These are phyloP conservation scores for Pseudevernia furfuracea DNA, from an alignment of 495 filamentous ascomycete species.

Conservation along the genomic window DNA sequence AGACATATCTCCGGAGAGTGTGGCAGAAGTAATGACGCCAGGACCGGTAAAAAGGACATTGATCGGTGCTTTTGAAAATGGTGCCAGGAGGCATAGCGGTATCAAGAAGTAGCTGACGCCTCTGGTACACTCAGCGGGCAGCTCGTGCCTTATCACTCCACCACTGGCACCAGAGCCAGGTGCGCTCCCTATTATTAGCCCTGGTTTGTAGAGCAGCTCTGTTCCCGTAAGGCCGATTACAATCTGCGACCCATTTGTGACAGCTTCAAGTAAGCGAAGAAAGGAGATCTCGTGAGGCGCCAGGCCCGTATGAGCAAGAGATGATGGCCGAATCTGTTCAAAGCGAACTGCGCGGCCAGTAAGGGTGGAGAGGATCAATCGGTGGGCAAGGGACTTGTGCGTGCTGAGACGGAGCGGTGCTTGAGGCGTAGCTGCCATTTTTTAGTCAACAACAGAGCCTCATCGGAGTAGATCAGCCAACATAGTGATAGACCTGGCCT, in stretches of 20 bases:
- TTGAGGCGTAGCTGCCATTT: slow-evolving; percentile 40
- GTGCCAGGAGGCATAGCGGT: slow-evolving; percentile 80
- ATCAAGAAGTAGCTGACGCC: slow-evolving; percentile 90
- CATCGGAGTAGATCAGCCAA: background rate
- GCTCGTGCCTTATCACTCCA: slow-evolving; percentile 67
- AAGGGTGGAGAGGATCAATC: slow-evolving; percentile 83
- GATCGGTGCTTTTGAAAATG: slow-evolving; percentile 82
- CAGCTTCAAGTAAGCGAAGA: slow-evolving; percentile 82
- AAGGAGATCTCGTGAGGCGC: slow-evolving; percentile 90
- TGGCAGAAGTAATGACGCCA: slow-evolving; percentile 88
- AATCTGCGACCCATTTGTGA: slow-evolving; percentile 92
- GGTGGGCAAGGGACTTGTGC: slow-evolving; percentile 72
- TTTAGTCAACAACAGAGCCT: background rate
- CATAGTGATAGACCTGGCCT: too few species aligned
- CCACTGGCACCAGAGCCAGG: slow-evolving; percentile 58
- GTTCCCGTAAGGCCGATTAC: slow-evolving; percentile 95
- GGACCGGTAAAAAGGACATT: slow-evolving; percentile 83
- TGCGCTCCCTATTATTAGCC: slow-evolving; percentile 76
- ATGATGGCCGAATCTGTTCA: slow-evolving; percentile 83
- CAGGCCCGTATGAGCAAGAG: slow-evolving; percentile 76
- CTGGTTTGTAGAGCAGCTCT: slow-evolving; percentile 80
- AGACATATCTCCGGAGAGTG: slow-evolving; percentile 70
- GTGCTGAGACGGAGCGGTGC: slow-evolving; percentile 63
- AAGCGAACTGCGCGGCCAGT: slow-evolving; percentile 85
- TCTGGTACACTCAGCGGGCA: slow-evolving; percentile 65